Conservation (phyloP, 495 filamentous ascomycete genomes). For the Aspergillus sparsus region DNA sequence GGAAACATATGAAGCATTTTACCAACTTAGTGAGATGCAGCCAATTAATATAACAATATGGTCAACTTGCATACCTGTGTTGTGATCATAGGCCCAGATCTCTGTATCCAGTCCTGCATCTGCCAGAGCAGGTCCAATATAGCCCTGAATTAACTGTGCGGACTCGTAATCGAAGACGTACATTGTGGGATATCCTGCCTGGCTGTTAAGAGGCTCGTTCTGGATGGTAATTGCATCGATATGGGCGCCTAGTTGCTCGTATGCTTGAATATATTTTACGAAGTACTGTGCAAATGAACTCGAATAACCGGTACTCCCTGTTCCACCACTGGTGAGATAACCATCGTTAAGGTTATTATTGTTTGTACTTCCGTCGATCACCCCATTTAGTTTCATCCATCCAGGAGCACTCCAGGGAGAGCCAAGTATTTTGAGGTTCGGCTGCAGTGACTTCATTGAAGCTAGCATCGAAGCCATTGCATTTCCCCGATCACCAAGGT, state of each 20-base stretch:
- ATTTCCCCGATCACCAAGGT: constrained; percentile 49
- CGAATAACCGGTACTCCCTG: constrained; percentile 38
- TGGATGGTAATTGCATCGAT: constrained; percentile 59
- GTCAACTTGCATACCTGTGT: constrained; percentile 43
- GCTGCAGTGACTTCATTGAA: constrained; percentile 31
- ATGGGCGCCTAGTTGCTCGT: constrained; percentile 38
- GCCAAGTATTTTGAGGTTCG: constrained; percentile 50
- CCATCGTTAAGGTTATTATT: constrained; percentile 55
- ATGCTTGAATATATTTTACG: constrained; percentile 58
- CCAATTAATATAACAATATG: too few relatives aligned
- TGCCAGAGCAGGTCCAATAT: constrained; percentile 49
- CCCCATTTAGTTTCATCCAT: constrained; percentile 60
- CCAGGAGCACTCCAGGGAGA: constrained; percentile 56
- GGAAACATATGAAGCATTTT: not conserved
- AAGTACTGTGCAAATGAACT: constrained; percentile 55
- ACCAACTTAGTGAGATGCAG: not conserved
- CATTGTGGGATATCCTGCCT: constrained; percentile 56
- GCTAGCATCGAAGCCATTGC: constrained; percentile 50
- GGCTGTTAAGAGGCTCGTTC: constrained; percentile 59
- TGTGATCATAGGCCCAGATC: constrained; percentile 60
- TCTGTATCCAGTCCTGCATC: constrained; percentile 43
- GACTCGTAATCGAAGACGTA: constrained; percentile 53
- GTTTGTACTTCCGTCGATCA: constrained; percentile 46
- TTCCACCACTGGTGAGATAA: constrained; percentile 27
- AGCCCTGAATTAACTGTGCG: constrained; percentile 47